Conservation (phyloP, 768 basidiomycete species). For the Macrolepiota albuminosa region DNA sequence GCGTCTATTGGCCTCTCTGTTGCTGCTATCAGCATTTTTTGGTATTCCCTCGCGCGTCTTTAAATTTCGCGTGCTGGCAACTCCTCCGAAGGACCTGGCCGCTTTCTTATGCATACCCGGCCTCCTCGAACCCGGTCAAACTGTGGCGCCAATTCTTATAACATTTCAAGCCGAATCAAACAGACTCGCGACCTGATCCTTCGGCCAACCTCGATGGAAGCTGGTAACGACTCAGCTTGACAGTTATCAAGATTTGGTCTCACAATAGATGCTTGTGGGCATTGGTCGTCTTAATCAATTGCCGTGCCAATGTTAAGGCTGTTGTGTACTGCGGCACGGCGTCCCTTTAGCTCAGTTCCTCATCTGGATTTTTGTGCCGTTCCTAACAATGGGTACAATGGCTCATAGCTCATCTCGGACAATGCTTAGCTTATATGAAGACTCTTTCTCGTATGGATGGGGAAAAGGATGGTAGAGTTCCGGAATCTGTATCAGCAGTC, state of each 20-base stretch:
- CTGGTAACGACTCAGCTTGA: background rate
- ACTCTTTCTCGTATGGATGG: constrained; percentile 21
- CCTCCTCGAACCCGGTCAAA: background rate
- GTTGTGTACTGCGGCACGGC: background rate
- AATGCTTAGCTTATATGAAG: constrained; percentile 28
- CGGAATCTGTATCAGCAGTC: constrained; percentile 18
- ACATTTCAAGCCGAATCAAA: too few relatives aligned
- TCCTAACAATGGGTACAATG: background rate
- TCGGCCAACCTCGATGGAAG: background rate
- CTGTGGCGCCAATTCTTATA: background rate
- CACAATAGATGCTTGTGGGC: constrained; percentile 1
- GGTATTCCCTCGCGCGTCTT: constrained; percentile 1
- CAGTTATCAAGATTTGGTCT: background rate
- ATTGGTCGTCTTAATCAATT: constrained; percentile 10
- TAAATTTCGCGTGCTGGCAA: background rate
- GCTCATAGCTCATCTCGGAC: constrained; percentile 20
- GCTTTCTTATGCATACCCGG: background rate
- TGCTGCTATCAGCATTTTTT: constrained; percentile 4
- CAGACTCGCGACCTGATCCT: background rate
- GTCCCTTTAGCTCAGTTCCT: background rate
- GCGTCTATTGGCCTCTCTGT: background rate
- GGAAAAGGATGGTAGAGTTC: constrained; percentile 21
- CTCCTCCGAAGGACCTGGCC: background rate
- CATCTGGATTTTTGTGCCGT: background rate
- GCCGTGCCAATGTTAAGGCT: constrained; percentile 12